These are phyloP conservation scores for Mycena rosella DNA, from an alignment of 768 basidiomycete genomes.

Conservation along the genomic window DNA sequence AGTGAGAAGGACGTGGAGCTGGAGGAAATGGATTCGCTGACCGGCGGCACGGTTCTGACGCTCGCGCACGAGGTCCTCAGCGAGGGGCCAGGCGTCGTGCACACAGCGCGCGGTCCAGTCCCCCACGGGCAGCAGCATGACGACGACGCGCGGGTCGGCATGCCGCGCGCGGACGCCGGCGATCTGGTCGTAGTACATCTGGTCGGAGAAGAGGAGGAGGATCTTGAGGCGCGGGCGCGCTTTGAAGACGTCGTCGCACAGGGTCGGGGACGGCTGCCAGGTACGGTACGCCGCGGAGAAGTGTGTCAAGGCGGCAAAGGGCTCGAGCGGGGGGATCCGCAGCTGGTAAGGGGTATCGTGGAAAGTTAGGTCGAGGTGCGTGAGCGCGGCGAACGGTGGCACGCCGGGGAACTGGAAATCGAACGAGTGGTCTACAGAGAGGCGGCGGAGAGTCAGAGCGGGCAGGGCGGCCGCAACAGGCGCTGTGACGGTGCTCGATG, in stretches of 20 bases:
- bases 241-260: constrained; percentile 9
- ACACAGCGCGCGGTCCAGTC: constrained; percentile 26
- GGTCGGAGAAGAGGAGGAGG: constrained; percentile 25
- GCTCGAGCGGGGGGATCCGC: neutral
- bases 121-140: constrained; percentile 14
- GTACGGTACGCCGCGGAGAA: neutral
- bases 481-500: neutral
- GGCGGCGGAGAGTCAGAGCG: constrained; percentile 19
- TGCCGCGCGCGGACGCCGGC: neutral
- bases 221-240: constrained; percentile 21
- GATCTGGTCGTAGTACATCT: constrained; percentile 8
- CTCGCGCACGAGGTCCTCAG: constrained; percentile 29
- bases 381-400: neutral
- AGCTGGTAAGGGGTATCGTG: neutral
- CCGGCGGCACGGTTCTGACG: constrained; percentile 12
- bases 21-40: neutral
- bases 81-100: constrained; percentile 32
- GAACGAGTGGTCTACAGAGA: constrained; percentile 28
- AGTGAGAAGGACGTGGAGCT: neutral
- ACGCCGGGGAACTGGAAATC: constrained; percentile 1
- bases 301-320: constrained; percentile 25
- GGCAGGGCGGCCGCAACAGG: constrained; percentile 1
- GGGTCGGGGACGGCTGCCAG: neutral
- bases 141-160: constrained; percentile 28
- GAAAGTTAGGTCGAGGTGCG: constrained; percentile 28